A percentile compares a stretch with the other conserved stretches of the same genome.
phyloP scores from a whole-genome alignment of 495 filamentous ascomycete species.

The Neurospora sp. region DNA sequence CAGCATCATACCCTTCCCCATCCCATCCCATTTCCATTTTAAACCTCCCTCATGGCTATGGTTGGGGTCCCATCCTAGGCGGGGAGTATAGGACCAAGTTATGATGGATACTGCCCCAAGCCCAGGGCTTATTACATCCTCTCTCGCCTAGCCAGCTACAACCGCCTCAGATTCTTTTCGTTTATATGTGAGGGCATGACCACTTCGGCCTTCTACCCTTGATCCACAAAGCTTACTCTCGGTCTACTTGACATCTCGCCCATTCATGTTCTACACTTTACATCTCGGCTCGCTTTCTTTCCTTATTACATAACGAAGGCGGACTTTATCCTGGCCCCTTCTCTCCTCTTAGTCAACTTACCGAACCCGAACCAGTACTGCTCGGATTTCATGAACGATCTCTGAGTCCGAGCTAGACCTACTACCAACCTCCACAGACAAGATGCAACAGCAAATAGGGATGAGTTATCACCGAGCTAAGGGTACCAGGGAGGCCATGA shows the following conservation, averaged over 20 bases:
- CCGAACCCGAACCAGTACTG: not conserved
- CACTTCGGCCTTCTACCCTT: not conserved
- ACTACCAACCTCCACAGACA: not conserved
- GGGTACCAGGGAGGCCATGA: not conserved
- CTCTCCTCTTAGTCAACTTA: not conserved
- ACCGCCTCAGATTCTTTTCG: not conserved
- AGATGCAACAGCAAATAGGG: not conserved
- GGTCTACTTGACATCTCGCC: not conserved
- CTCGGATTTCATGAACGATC: not conserved
- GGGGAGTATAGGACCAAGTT: not conserved
- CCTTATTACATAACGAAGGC: not conserved
- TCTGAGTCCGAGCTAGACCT: not conserved
- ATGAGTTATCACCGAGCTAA: not conserved
- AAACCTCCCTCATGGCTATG: not conserved
- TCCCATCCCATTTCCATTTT: not conserved
- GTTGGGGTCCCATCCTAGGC: not conserved
- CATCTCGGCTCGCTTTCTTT: not conserved
- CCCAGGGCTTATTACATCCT: not conserved
- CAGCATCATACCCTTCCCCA: not conserved
- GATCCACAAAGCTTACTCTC: not conserved
- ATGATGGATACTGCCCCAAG: not conserved
- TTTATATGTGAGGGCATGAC: not conserved
- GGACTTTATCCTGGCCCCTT: not conserved
- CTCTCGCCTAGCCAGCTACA: not conserved
- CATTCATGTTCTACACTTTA: not conserved